Evolutionary conservation across 2,329 filamentous ascomycete species (phyloP), one percentile per base, ranked within the genome.

Genomic region (Exophiala sp.): DNA sequence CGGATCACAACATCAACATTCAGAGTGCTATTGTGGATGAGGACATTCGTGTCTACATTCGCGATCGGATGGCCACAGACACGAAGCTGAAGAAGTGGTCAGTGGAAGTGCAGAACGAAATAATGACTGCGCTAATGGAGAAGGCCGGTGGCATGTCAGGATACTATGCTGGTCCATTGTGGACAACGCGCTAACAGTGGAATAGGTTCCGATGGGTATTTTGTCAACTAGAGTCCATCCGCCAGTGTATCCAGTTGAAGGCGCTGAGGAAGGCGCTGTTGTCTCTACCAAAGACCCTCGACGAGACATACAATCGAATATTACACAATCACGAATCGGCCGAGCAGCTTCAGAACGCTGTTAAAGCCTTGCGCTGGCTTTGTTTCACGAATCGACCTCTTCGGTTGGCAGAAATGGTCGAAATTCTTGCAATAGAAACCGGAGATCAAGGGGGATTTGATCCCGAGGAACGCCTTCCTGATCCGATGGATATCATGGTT

Each of bases 191-290:
- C 34, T 51, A 35, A 55, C 20, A 29, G 11, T 20, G 11, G 18
- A 24, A 14, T 41, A 66, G 62, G 63, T 66, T 67, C 53, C 55
- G 63, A n/a, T 66, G 63, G 65, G 64, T 59, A 10, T 54, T 54
- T 44, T 67, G 65, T 40, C 63, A 67, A 41, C 54, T 68, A 33
- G 61, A 65, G 29, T 54, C 53, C 14, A 52, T 68, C 16, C 43
- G 59, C 38, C 52, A 55, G 10, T 66, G 62, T 47, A 34, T 61
- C 6, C 55, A 59, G 38, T 50, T 52, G 8, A 49, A 21, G 10
- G 52, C 40, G 11, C 34, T 66, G 4, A 52, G 55, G 29, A 47
- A 59, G 8, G 46, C 59, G 8, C 54, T 67, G 34, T 43, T 12
- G 12, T 55, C 52, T 21, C 47, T 66, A 16, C 65, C 63, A 3